A percentile compares a stretch with the other conserved stretches of the same genome.
phyloP scores from a whole-genome alignment of 2,329 filamentous ascomycete species.

The Scedosporium apiospermum region DNA sequence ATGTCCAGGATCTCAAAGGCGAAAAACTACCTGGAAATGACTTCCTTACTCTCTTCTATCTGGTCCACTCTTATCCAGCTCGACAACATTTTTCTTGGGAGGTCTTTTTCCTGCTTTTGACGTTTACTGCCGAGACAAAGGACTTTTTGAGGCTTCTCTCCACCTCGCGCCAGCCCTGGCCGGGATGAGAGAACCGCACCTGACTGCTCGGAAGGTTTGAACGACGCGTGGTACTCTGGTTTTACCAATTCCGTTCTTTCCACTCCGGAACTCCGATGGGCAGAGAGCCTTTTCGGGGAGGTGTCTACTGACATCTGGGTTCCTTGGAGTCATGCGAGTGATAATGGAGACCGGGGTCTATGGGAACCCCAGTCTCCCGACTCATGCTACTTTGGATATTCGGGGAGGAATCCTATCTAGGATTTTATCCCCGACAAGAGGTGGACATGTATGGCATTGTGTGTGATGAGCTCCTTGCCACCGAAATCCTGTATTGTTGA shows the following conservation, averaged over 20 bases:
- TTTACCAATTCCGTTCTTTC: slow-evolving; percentile 1
- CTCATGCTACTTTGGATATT: neutral
- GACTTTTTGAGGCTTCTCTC: neutral
- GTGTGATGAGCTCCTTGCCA: neutral
- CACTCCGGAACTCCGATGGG: neutral
- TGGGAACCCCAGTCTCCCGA: neutral
- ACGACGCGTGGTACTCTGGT: neutral
- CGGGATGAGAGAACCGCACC: neutral
- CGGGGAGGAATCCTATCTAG: neutral
- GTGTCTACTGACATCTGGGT: neutral
- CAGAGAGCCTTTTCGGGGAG: neutral
- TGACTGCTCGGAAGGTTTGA: neutral
- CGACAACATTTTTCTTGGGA: slow-evolving; percentile 1
- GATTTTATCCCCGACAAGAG: neutral
- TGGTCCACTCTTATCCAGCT: neutral
- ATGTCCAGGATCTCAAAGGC: neutral
- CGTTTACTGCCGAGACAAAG: neutral
- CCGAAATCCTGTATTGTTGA: neutral
- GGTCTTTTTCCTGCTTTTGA: neutral
- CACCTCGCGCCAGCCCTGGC: neutral
- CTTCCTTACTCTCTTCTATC: neutral
- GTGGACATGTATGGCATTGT: neutral
- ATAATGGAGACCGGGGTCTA: neutral
- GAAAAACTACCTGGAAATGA: neutral
- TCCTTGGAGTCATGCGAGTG: neutral